Conservation (phyloP, 768 basidiomycete species). For the Rhizopogon sp. region DNA sequence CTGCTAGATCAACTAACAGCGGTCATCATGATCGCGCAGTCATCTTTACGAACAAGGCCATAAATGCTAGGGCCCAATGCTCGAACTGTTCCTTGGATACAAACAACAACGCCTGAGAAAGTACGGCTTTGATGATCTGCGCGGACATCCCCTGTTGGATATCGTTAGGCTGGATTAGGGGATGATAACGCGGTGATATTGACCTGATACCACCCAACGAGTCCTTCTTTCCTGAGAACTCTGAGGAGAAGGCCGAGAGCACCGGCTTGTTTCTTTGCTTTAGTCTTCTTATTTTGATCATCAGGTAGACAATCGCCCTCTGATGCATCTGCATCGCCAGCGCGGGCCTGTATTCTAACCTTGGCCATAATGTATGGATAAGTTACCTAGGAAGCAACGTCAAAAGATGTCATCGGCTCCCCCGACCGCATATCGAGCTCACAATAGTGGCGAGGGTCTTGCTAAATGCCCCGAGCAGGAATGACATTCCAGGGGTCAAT, state of each 20-base stretch:
- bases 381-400: constrained; percentile 55
- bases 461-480: constrained; percentile 85
- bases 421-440: constrained; percentile 24
- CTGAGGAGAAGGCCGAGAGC: constrained; percentile 72
- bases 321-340: constrained; percentile 45
- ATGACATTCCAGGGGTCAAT: constrained; percentile 73
- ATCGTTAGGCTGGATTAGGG: not conserved
- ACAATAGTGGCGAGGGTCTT: constrained; percentile 96
- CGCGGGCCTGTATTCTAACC: constrained; percentile 88
- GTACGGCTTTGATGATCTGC: constrained; percentile 92
- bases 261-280: constrained; percentile 50
- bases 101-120: constrained; percentile 93
- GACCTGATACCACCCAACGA: constrained; percentile 95
- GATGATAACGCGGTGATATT: not conserved
- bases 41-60: constrained; percentile 43
- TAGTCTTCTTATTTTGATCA: not conserved
- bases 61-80: constrained; percentile 72
- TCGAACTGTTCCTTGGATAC: constrained; percentile 98
- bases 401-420: not conserved
- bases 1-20: not conserved
- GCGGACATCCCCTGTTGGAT: constrained; percentile 82
- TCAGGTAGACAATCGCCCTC: constrained; percentile 29
- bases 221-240: constrained; percentile 73
- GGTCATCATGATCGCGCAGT: constrained; percentile 5
- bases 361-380: constrained; percentile 97